Conservation (phyloP, 768 basidiomycete species). For the Boletus insuetus region DNA sequence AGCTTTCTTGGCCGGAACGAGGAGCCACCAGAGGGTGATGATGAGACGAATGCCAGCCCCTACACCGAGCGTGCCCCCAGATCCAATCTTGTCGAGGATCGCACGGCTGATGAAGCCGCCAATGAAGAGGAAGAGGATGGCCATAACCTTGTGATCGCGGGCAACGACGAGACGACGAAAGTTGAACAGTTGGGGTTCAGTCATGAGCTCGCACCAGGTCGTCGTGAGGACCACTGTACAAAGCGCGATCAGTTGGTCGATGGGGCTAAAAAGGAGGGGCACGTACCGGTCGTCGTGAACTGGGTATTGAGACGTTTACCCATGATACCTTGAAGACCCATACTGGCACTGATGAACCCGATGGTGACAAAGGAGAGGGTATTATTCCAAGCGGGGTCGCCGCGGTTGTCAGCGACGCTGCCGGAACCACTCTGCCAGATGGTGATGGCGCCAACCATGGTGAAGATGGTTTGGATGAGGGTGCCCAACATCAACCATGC, state of each 20-base stretch:
- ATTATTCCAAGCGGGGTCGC: slow-evolving; percentile 69
- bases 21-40: slow-evolving; percentile 62
- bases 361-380: slow-evolving; percentile 64
- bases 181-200: slow-evolving; percentile 73
- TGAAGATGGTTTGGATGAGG: slow-evolving; percentile 70
- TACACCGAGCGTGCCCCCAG: slow-evolving; percentile 64
- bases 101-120: slow-evolving; percentile 71
- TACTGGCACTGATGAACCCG: slow-evolving; percentile 69
- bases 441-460: slow-evolving; percentile 66
- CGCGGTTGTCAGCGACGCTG: slow-evolving; percentile 52
- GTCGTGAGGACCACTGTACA: slow-evolving; percentile 74
- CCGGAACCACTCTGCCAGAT: slow-evolving; percentile 68
- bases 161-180: slow-evolving; percentile 48
- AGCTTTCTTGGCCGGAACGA: slow-evolving; percentile 43
- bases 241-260: neutral
- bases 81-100: slow-evolving; percentile 56
- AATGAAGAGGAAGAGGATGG: slow-evolving; percentile 64
- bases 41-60: slow-evolving; percentile 61
- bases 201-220: slow-evolving; percentile 86
- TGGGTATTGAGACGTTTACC: slow-evolving; percentile 79
- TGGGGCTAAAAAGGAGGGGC: neutral
- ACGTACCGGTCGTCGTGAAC: slow-evolving; percentile 73
- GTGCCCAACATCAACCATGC: slow-evolving; percentile 73
- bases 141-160: slow-evolving; percentile 72
- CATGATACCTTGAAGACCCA: slow-evolving; percentile 86